Conservation (phyloP, 2,329 filamentous ascomycete genomes). For the Monilinia fructigena region DNA sequence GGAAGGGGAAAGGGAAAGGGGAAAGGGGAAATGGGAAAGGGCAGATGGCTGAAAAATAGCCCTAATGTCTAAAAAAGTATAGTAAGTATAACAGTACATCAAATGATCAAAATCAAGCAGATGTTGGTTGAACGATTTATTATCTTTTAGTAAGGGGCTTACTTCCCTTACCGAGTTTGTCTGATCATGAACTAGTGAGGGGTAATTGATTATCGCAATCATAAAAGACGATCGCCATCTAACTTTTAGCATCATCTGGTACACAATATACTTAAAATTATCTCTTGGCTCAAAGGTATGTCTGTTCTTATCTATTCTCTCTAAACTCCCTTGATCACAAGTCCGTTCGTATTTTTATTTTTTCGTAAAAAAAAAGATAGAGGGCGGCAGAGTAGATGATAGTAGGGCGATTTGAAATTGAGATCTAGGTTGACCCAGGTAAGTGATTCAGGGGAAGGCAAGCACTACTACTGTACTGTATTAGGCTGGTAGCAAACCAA, state of each 20-base stretch:
- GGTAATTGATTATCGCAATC: slow-evolving; percentile 15
- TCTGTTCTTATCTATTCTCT: background rate
- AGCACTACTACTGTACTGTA: slow-evolving; percentile 9
- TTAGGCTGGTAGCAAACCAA: background rate
- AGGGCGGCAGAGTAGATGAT: background rate
- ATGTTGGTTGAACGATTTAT: background rate
- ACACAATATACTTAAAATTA: background rate
- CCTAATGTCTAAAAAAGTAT: no score
- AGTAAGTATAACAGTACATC: background rate
- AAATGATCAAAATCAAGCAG: background rate
- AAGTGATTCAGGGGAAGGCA: slow-evolving; percentile 5
- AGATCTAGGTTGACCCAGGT: background rate
- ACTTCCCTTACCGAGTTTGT: background rate
- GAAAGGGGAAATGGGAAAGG: background rate
- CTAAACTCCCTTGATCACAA: background rate
- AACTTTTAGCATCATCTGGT: background rate
- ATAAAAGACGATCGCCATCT: slow-evolving; percentile 14
- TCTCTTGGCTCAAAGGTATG: background rate
- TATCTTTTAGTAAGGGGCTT: background rate
- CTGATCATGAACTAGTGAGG: slow-evolving; percentile 4
- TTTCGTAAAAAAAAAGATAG: background rate
- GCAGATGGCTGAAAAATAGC: background rate
- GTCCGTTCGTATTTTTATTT: background rate
- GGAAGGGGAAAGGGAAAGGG: background rate
- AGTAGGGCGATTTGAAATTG: background rate